phyloP scores from a whole-genome alignment of 352 stramenopile genomes.

The Pythium sukuiense region DNA sequence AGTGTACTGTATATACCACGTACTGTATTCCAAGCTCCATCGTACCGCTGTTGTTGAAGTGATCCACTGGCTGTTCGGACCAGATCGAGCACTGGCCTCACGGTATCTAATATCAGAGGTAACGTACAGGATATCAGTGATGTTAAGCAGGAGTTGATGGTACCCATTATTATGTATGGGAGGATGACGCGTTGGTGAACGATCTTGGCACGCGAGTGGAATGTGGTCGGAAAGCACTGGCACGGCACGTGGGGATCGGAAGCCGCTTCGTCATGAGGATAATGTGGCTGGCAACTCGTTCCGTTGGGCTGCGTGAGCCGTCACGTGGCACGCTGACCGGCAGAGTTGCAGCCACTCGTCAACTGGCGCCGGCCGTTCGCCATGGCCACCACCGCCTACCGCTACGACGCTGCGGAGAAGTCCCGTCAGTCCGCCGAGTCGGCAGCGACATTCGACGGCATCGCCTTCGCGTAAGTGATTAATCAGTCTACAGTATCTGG shows the following conservation, averaged over 20 bases:
- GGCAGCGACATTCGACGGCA: not conserved
- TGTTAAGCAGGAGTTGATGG: not conserved
- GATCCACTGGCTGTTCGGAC: not conserved
- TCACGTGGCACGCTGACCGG: too few species aligned
- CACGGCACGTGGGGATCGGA: not conserved
- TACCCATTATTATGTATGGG: not conserved
- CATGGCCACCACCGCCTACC: not conserved
- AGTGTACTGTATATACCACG: not conserved
- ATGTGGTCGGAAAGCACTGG: slow-evolving; percentile 1
- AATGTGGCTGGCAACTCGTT: not conserved
- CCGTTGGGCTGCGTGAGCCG: not conserved
- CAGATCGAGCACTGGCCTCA: not conserved
- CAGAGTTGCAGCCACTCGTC: not conserved
- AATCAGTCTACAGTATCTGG: not conserved
- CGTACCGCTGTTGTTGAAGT: not conserved
- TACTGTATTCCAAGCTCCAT: not conserved
- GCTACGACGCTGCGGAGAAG: not conserved
- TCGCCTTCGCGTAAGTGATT: slow-evolving; percentile 17
- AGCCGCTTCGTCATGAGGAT: not conserved
- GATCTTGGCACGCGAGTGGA: slow-evolving; percentile 8
- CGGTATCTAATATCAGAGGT: not conserved
- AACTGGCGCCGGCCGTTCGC: not conserved
- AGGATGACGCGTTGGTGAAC: slow-evolving; percentile 5
- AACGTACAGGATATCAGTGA: not conserved
- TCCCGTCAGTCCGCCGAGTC: not conserved